phyloP scores from a whole-genome alignment of 140 eudicot species.

The Anethum foeniculum region DNA sequence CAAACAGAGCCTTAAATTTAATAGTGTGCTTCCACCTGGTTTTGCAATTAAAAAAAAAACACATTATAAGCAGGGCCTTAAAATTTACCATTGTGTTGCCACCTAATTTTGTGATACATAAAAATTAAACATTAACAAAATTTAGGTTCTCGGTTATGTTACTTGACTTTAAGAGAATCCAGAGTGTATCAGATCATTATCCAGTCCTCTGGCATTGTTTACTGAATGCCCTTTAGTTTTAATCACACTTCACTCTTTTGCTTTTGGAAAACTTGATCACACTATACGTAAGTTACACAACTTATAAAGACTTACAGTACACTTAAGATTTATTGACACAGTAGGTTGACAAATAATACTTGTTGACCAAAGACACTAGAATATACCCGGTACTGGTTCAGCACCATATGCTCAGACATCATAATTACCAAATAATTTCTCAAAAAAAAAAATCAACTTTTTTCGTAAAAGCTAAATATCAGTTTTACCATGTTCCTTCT shows the following conservation, averaged over 20 bases:
- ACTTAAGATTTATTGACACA: too few relatives aligned
- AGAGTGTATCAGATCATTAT: background rate
- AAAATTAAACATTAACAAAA: background rate
- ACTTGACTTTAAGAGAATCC: background rate
- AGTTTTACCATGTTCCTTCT: background rate
- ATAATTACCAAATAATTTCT: background rate
- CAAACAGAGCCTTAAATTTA: too few relatives aligned
- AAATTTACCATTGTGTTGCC: too few relatives aligned
- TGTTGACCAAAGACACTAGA: background rate
- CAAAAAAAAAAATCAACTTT: background rate
- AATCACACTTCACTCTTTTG: background rate
- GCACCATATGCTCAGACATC: background rate
- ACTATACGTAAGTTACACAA: too few relatives aligned
- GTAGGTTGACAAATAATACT: background rate
- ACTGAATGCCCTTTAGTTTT: background rate
- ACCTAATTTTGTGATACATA: too few relatives aligned
- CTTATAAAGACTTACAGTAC: too few relatives aligned
- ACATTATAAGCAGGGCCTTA: too few relatives aligned
- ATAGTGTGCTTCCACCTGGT: too few relatives aligned
- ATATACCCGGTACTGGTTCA: background rate
- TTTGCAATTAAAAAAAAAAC: too few relatives aligned
- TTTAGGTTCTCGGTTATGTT: background rate
- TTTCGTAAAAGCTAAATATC: background rate
- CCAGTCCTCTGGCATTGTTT: background rate
- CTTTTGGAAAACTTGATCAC: too few relatives aligned